Evolutionary conservation across 768 basidiomycete genomes (phyloP), one percentile per base, ranked within the genome.

Genomic region (Leccinum broughii): DNA sequence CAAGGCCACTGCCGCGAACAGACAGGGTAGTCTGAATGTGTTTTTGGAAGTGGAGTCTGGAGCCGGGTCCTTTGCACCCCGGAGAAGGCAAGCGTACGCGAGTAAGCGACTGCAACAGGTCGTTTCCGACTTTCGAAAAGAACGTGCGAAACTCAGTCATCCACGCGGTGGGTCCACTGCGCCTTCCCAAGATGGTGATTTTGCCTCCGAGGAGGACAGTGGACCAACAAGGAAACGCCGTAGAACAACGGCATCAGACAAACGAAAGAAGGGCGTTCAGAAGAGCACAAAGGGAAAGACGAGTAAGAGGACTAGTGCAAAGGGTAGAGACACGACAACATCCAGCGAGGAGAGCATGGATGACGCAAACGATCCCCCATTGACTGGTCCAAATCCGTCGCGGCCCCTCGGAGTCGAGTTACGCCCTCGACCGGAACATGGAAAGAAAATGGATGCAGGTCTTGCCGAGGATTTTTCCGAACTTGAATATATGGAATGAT

Each of bases 61-160:
- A 6, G 82, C 81, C 60, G 90, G 88, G 17, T 85, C 85, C 49
- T 78, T 82, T 66, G 93, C 87, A 6, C 95, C 95, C 1, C 81
- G 89, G 44, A 86, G 88, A 68, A 83, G 90, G 39, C 88, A 91
- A 64, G 90, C 87, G 4, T 95, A 95, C 65, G 77, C 88, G 3
- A 92, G 90, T 72, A 95, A 93, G 74, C 84, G 95, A 8, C 76
- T 97, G 59, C 92, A 96, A 70, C 82, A 93, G 70, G 89, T 93
- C 9, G 88, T 94, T n/a, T 80, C 84, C 28, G 90, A 91, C 60
- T 92, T 89, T 69, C 81, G 91, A 57, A 88, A 85, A 62, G 68
- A 76, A 62, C 76, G 67, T 51, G 54, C 64, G n/a, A 59, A 66
- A 58, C 32, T 41, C 30, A 64, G 65, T 49, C 67, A 56, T 30